Evolutionary conservation across 345 rosid genomes (phyloP).

Genomic region (Eutrema yunnanense): DNA sequence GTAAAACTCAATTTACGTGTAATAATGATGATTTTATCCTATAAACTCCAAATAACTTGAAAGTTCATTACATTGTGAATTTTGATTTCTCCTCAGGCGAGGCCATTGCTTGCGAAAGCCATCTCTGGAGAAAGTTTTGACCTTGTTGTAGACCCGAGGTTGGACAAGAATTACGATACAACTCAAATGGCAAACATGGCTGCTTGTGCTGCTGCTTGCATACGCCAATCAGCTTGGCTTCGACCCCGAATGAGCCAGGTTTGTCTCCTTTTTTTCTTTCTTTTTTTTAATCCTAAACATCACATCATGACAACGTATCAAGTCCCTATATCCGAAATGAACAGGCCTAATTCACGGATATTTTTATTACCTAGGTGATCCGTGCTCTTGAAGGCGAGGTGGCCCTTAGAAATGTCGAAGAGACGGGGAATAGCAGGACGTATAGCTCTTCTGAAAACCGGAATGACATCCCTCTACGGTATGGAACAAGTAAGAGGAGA

Average conservation of each 20-base stretch:
- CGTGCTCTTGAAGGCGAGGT: conserved; percentile 61
- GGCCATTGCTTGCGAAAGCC: conserved; percentile 55
- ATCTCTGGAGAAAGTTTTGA: conserved; percentile 34
- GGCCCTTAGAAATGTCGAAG: conserved; percentile 44
- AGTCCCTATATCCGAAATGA: background rate
- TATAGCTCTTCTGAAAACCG: conserved; percentile 42
- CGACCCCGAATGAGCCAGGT: conserved; percentile 86
- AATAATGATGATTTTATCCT: background rate
- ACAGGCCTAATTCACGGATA: background rate
- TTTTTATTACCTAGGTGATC: conserved; percentile 27
- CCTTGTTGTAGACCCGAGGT: conserved; percentile 42
- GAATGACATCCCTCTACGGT: conserved; percentile 27
- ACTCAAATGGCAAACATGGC: conserved; percentile 56
- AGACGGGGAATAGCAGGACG: conserved; percentile 28
- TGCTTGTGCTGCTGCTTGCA: conserved; percentile 73
- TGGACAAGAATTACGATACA: conserved; percentile 39
- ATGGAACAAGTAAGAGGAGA: conserved; percentile 32
- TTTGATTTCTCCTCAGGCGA: conserved; percentile 35
- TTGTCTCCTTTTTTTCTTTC: background rate
- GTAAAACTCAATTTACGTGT: conserved; percentile 30
- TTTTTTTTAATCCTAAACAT: background rate
- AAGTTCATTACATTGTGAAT: background rate
- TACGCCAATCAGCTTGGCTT: conserved; percentile 62
- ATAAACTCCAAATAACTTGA: background rate
- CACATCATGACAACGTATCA: background rate